phyloP scores from a whole-genome alignment of 192 early-diverging fungal species.

The Coemansia sp. region DNA sequence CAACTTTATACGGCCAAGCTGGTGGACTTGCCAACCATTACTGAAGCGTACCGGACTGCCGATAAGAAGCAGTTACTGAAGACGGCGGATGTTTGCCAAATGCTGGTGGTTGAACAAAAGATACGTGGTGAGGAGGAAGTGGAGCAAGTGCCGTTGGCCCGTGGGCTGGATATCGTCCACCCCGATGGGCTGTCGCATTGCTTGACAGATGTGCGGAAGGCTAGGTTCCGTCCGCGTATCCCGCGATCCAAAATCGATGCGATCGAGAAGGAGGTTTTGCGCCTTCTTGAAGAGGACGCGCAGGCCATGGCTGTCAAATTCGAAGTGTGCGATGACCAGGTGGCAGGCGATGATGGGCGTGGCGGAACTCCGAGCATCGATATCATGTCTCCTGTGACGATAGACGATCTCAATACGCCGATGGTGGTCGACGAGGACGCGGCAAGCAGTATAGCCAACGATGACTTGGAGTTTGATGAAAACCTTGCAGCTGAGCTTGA shows the following conservation, averaged over 20 bases:
- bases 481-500: slow-evolving; percentile 42
- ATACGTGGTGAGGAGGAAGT: neutral
- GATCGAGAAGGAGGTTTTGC: slow-evolving; percentile 38
- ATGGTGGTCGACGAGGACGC: slow-evolving; percentile 39
- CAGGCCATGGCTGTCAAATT: slow-evolving; percentile 44
- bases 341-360: slow-evolving; percentile 19
- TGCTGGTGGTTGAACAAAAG: slow-evolving; percentile 31
- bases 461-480: slow-evolving; percentile 48
- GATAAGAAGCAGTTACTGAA: slow-evolving; percentile 49
- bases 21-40: slow-evolving; percentile 47
- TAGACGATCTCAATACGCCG: slow-evolving; percentile 41
- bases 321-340: slow-evolving; percentile 30
- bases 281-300: slow-evolving; percentile 41
- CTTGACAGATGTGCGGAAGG: slow-evolving; percentile 27
- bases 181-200: slow-evolving; percentile 33
- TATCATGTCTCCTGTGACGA: slow-evolving; percentile 43
- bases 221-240: slow-evolving; percentile 33
- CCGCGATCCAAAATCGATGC: slow-evolving; percentile 26
- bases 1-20: slow-evolving; percentile 20
- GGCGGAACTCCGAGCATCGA: slow-evolving; percentile 41
- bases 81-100: slow-evolving; percentile 50
- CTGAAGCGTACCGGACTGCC: slow-evolving; percentile 37
- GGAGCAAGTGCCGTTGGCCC: slow-evolving; percentile 17
- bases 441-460: slow-evolving; percentile 43
- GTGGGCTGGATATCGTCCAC: slow-evolving; percentile 32